Evolutionary conservation across 192 early-diverging fungal genomes (phyloP), one percentile per base, ranked within the genome.

Genomic region (Geranomyces variabilis): DNA sequence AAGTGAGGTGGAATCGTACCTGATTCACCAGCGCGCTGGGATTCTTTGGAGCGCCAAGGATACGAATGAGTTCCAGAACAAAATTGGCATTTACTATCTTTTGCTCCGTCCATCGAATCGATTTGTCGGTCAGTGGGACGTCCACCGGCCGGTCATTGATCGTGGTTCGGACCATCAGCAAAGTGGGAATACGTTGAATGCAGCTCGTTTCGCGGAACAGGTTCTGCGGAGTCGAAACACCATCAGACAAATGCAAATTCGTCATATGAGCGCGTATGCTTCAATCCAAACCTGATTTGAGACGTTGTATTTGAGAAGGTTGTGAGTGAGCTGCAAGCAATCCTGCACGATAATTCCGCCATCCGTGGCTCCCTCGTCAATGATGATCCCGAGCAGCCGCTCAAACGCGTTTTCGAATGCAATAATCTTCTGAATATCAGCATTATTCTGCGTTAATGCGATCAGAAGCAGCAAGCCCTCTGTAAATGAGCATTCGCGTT

Each of bases 371-470:
- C 93, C 95, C 72, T 98, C 95, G 34, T 94, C 93, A 58, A 89
- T 75, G 66, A 97, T 92, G 57, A 98, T 93, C 1, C 82, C 83
- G 60, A 99, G 80, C 24, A 99, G 80, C 10, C 91, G 84, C 64
- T 99, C 97, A 81, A 99, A 99, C 5, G 95, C 94, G 70, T 93
- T 96, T 66, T 98, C 93, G 81, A 99, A 99, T 15, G 97, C 96
- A 56, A 99, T 93, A 69, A 99, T 94, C 84, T 99, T 98, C 82
- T 99, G 97, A 28, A 99, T 92, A 63, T 98, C 96, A 12, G 94
- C 92, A 78, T 96, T 96, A 47, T 82, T 87, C 59, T 92, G 86
- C n/a, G 96, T 96, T 49, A 99, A 84, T 0, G 92, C 85, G 62
- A 97, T 97, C 73, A 99, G 69, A 29, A 99, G 77, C 69, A 96